Evolutionary conservation across 805 yeast genomes (phyloP).

Genomic region (Monosporozyma aquatica): DNA sequence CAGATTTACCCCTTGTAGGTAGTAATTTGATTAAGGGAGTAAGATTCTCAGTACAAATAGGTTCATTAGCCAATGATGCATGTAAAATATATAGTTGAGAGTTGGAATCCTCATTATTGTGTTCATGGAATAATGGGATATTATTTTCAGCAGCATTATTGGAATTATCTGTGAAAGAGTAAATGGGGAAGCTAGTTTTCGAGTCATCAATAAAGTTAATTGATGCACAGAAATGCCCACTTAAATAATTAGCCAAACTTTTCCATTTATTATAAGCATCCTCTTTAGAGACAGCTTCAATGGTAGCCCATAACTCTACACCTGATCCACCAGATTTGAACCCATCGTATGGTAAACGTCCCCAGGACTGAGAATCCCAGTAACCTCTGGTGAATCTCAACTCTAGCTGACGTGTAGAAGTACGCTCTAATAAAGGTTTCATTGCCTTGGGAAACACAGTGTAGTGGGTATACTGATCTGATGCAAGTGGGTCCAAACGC

Average conservation of each 20-base stretch:
- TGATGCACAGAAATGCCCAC: conserved; percentile 94
- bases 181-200: conserved; percentile 60
- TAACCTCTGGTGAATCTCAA: conserved; percentile 86
- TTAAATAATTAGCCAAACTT: conserved; percentile 59
- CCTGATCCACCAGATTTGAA: conserved; percentile 82
- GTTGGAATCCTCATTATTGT: conserved; percentile 26
- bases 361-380: conserved; percentile 91
- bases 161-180: conserved; percentile 30
- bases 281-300: conserved; percentile 50
- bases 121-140: conserved; percentile 20
- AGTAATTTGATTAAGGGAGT: conserved; percentile 86
- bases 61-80: conserved; percentile 90
- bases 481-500: conserved; percentile 16
- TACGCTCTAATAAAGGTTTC: conserved; percentile 61
- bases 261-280: conserved; percentile 63
- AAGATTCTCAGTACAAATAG: conserved; percentile 91
- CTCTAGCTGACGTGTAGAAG: conserved; percentile 68
- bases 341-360: conserved; percentile 68
- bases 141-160: conserved; percentile 8
- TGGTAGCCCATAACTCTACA: conserved; percentile 83
- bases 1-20: conserved; percentile 88
- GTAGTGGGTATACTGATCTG: conserved; percentile 38
- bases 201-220: conserved; percentile 77
- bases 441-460: conserved; percentile 71
- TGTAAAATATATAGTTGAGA: conserved; percentile 49